Conservation (phyloP, 2,329 filamentous ascomycete species). For the Chrysosporium keratinophilum region DNA sequence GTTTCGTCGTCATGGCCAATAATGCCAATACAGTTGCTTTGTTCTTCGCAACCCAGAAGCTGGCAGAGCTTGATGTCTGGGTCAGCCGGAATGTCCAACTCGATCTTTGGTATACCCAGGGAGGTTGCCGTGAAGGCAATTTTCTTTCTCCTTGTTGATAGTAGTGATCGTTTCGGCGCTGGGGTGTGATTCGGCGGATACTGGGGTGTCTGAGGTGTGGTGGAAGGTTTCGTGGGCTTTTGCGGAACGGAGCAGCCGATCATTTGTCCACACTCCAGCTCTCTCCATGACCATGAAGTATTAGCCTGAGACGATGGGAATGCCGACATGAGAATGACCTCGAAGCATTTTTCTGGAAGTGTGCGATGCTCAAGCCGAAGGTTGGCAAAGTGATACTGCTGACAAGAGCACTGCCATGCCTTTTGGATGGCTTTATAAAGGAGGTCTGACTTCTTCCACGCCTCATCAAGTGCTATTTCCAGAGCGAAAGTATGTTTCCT, state of each 20-base stretch:
- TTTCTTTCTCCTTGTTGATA: background rate
- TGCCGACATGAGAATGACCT: background rate
- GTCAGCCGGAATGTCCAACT: too few relatives aligned
- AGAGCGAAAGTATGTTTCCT: too few relatives aligned
- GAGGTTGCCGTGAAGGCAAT: too few relatives aligned
- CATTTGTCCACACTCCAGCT: background rate
- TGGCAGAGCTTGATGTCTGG: too few relatives aligned
- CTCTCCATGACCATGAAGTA: background rate
- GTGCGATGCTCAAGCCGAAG: background rate
- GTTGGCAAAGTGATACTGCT: background rate
- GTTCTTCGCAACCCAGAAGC: background rate
- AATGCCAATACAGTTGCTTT: background rate
- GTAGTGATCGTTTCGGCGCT: background rate
- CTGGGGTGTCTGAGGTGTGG: too few relatives aligned
- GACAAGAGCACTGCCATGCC: background rate
- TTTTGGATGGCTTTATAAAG: conserved; percentile 1
- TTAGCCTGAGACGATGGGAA: background rate
- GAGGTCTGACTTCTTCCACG: background rate
- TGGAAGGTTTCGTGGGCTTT: too few relatives aligned
- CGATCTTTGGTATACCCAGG: too few relatives aligned
- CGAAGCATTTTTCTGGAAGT: background rate
- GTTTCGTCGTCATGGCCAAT: background rate
- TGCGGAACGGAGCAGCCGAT: background rate
- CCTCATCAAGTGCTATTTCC: background rate
- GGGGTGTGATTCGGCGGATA: too few relatives aligned